Percentiles rank a stretch among this genome's conserved stretches.
Evolutionary conservation across 768 basidiomycete species (phyloP).

Genomic region (Lactarius pseudohatsudake): DNA sequence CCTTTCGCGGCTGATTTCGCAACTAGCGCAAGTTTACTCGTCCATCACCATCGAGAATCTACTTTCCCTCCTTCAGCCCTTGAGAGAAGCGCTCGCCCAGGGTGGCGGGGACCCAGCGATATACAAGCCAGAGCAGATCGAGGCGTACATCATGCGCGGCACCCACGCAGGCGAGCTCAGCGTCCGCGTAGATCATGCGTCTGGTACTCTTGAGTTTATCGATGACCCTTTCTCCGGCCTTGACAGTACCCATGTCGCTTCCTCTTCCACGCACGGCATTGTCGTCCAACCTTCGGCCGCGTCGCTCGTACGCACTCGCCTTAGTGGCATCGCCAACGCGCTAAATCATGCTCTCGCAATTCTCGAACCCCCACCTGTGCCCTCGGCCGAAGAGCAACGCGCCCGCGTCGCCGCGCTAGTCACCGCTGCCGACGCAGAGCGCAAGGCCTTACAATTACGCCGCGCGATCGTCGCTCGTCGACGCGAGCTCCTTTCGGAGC

Average conservation of each 20-base stretch:
- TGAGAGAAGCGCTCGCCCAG: slow-evolving; percentile 53
- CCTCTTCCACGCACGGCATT: slow-evolving; percentile 38
- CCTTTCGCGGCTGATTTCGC: slow-evolving; percentile 85
- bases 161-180: slow-evolving; percentile 83
- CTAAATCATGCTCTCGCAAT: slow-evolving; percentile 68
- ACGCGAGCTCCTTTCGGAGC: slow-evolving; percentile 79
- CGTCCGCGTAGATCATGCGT: slow-evolving; percentile 86
- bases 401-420: slow-evolving; percentile 60
- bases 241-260: slow-evolving; percentile 38
- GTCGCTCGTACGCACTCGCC: slow-evolving; percentile 72
- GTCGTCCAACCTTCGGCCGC: slow-evolving; percentile 69
- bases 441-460: slow-evolving; percentile 72
- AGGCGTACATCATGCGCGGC: slow-evolving; percentile 92
- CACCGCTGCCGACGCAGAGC: slow-evolving; percentile 67
- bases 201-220: slow-evolving; percentile 79
- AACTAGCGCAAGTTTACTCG: slow-evolving; percentile 91
- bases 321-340: slow-evolving; percentile 70
- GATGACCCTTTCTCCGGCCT: slow-evolving; percentile 65
- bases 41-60: slow-evolving; percentile 79
- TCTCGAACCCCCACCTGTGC: slow-evolving; percentile 48
- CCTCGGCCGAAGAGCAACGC: slow-evolving; percentile 56
- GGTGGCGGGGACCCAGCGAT: slow-evolving; percentile 36
- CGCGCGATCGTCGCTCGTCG: slow-evolving; percentile 84
- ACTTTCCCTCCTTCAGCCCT: slow-evolving; percentile 74
- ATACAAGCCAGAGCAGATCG: slow-evolving; percentile 75